phyloP scores from a whole-genome alignment of 2,329 filamentous ascomycete genomes.

The Cucurbitaria berberidis region DNA sequence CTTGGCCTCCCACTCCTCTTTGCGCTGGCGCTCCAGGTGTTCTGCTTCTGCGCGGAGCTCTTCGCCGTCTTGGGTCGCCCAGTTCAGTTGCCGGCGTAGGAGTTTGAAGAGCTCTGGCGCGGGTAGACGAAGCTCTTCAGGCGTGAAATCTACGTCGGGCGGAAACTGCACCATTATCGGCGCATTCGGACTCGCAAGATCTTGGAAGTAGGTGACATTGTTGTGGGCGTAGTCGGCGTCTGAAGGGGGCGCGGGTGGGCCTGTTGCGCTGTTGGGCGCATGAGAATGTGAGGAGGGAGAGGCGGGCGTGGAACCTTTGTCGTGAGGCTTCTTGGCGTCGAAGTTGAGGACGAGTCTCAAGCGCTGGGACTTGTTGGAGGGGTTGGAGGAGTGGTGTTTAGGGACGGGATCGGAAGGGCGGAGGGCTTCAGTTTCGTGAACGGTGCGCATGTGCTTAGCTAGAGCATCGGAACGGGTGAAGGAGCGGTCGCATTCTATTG shows the following conservation, averaged over 20 bases:
- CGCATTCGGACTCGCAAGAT: slow-evolving; percentile 65
- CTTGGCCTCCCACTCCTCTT: slow-evolving; percentile 79
- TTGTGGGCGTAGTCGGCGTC: slow-evolving; percentile 57
- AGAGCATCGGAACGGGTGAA: slow-evolving; percentile 96
- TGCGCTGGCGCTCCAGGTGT: slow-evolving; percentile 68
- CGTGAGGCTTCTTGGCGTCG: slow-evolving; percentile 35
- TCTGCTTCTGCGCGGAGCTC: slow-evolving; percentile 69
- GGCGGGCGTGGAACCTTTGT: slow-evolving; percentile 43
- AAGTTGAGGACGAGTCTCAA: slow-evolving; percentile 53
- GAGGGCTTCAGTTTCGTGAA: slow-evolving; percentile 94
- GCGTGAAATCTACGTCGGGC: slow-evolving; percentile 65
- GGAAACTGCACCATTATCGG: slow-evolving; percentile 60
- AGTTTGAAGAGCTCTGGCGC: slow-evolving; percentile 71
- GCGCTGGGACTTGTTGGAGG: slow-evolving; percentile 55
- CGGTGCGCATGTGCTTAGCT: slow-evolving; percentile 97
- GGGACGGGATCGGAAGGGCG: slow-evolving; percentile 76
- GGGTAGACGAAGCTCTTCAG: slow-evolving; percentile 68
- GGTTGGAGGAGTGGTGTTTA: slow-evolving; percentile 62
- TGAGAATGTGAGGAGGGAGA: slow-evolving; percentile 42
- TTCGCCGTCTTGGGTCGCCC: slow-evolving; percentile 72
- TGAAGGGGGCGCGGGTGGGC: slow-evolving; percentile 20
- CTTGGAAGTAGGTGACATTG: slow-evolving; percentile 64
- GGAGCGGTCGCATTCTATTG: slow-evolving; percentile 88
- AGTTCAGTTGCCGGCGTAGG: slow-evolving; percentile 69
- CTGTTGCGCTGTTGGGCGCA: slow-evolving; percentile 30